phyloP scores from a whole-genome alignment of 805 yeast species.

The Lachancea kluyveri region DNA sequence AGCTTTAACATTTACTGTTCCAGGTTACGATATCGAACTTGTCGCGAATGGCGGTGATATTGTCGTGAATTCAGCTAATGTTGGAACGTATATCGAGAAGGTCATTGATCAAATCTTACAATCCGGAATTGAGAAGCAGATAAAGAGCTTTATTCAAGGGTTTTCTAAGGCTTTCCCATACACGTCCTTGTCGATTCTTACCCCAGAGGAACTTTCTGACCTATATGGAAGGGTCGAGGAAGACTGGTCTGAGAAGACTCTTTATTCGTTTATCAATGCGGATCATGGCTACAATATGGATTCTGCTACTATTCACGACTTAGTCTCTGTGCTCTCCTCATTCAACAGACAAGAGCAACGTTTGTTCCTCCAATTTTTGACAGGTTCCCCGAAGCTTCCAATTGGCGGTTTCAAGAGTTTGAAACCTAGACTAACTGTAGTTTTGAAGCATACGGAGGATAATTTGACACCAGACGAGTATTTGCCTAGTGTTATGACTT shows the following conservation, averaged over 20 bases:
- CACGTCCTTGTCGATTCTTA: slow-evolving; percentile 60
- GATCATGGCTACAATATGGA: slow-evolving; percentile 85
- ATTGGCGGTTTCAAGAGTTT: slow-evolving; percentile 86
- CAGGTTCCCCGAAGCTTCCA: slow-evolving; percentile 91
- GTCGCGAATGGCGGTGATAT: slow-evolving; percentile 48
- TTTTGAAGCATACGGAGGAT: slow-evolving; percentile 72
- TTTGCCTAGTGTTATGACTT: slow-evolving; percentile 96
- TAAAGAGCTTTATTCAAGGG: slow-evolving; percentile 67
- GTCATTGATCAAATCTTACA: slow-evolving; percentile 57
- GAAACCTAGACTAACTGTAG: slow-evolving; percentile 81
- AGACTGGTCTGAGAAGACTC: slow-evolving; percentile 73
- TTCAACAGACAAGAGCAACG: slow-evolving; percentile 56
- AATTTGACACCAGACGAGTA: slow-evolving; percentile 66
- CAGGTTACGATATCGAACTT: slow-evolving; percentile 65
- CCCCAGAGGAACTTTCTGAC: slow-evolving; percentile 64
- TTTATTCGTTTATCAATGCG: slow-evolving; percentile 60
- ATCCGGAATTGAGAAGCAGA: slow-evolving; percentile 58
- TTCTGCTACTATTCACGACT: slow-evolving; percentile 52
- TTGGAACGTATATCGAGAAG: slow-evolving; percentile 48
- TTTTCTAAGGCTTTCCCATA: slow-evolving; percentile 81
- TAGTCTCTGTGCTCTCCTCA: slow-evolving; percentile 55
- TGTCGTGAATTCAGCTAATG: slow-evolving; percentile 45
- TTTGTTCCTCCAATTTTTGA: slow-evolving; percentile 74
- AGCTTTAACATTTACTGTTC: slow-evolving; percentile 61
- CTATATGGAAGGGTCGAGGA: slow-evolving; percentile 76